A percentile compares a stretch with the other conserved stretches of the same genome.
These are phyloP conservation scores for Phellopilus nigrolimitatus DNA, from an alignment of 1,284 basidiomycete species.

Conservation along the genomic window DNA sequence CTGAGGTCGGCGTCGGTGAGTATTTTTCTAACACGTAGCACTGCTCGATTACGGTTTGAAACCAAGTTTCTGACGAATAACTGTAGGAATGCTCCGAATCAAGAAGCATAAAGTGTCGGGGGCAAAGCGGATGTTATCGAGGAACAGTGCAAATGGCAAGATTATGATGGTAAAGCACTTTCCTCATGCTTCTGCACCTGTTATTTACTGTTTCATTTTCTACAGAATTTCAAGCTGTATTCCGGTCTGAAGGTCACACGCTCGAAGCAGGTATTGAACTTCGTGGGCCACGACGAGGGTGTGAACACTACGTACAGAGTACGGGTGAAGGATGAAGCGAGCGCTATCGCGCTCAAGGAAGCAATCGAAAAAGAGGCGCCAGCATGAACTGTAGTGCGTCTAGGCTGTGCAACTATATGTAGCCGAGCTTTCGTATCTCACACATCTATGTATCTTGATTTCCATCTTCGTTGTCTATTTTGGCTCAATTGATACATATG, in stretches of 20 bases:
- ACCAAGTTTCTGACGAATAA: background rate
- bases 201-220: constrained; percentile 12
- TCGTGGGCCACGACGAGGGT: constrained; percentile 65
- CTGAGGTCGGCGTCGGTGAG: constrained; percentile 55
- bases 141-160: constrained; percentile 69
- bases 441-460: background rate
- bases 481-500: background rate
- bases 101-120: constrained; percentile 64
- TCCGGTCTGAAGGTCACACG: constrained; percentile 46
- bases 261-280: constrained; percentile 49
- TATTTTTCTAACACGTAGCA: constrained; percentile 18
- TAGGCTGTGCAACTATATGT: no score
- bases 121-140: constrained; percentile 53
- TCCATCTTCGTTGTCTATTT: background rate
- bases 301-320: constrained; percentile 56
- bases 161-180: constrained; percentile 56
- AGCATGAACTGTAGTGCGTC: no score
- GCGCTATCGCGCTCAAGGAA: constrained; percentile 53
- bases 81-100: constrained; percentile 55
- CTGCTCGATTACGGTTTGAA: background rate
- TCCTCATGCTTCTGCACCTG: background rate
- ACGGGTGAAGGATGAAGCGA: constrained; percentile 57
- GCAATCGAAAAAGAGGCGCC: constrained; percentile 62
- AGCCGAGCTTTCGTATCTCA: no score
- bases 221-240: constrained; percentile 65